Conservation (phyloP, 345 rosid genomes). For the Cardamine resedifolia region DNA sequence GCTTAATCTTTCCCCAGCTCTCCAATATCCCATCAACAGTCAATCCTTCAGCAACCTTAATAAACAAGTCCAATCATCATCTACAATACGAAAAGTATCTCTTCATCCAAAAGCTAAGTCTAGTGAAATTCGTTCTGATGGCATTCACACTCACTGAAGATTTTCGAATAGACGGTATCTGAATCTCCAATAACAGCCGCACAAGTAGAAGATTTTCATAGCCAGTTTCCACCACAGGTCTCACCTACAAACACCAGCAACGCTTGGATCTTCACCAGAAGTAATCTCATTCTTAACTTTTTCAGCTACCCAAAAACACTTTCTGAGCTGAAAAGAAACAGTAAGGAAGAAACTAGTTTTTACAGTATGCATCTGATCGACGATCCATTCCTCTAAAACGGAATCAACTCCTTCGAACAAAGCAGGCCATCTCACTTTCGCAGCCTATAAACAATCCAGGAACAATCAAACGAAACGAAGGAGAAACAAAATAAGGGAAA, state of each 20-base stretch:
- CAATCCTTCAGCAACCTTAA: slow-evolving; percentile 78
- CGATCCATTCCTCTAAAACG: slow-evolving; percentile 71
- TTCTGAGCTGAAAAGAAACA: background rate
- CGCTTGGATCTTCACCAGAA: background rate
- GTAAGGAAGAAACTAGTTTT: slow-evolving; percentile 5
- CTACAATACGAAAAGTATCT: background rate
- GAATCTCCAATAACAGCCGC: slow-evolving; percentile 71
- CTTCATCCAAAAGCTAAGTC: slow-evolving; percentile 5
- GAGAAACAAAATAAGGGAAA: background rate
- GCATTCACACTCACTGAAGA: slow-evolving; percentile 59
- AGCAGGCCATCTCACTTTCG: slow-evolving; percentile 79
- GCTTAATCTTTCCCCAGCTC: slow-evolving; percentile 74
- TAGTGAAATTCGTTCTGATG: background rate
- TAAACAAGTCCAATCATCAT: slow-evolving; percentile 1
- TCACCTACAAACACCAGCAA: slow-evolving; percentile 48
- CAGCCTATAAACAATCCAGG: slow-evolving; percentile 57
- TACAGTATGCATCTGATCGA: slow-evolving; percentile 81
- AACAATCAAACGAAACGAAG: background rate
- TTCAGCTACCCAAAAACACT: background rate
- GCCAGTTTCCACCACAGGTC: slow-evolving; percentile 97
- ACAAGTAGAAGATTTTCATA: slow-evolving; percentile 83
- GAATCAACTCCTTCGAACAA: slow-evolving; percentile 67
- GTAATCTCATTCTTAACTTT: background rate
- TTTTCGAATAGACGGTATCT: slow-evolving; percentile 63
- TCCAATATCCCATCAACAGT: slow-evolving; percentile 67